phyloP scores from a whole-genome alignment of 306 rosid species.

The Vicia faba region DNA sequence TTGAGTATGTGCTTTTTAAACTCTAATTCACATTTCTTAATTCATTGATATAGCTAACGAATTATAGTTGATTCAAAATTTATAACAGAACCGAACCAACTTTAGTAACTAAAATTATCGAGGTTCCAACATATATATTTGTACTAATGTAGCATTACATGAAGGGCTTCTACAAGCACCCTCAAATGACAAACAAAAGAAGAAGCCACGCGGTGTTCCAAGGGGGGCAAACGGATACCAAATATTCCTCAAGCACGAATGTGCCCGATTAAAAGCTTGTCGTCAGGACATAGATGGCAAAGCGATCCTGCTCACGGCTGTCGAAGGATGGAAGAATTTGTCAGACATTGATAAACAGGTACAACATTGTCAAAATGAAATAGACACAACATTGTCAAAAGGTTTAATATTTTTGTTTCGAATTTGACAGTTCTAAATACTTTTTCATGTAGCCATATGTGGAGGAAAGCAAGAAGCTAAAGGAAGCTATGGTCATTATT shows the following conservation, averaged over 20 bases:
- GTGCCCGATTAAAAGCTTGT: slow-evolving; percentile 42
- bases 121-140: too few species aligned
- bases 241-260: slow-evolving; percentile 50
- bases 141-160: neutral
- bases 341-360: slow-evolving; percentile 47
- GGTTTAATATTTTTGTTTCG: neutral
- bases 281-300: neutral
- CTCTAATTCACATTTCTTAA: too few species aligned
- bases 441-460: slow-evolving; percentile 43
- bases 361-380: neutral
- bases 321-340: slow-evolving; percentile 45
- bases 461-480: slow-evolving; percentile 45
- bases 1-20: too few species aligned
- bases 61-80: too few species aligned
- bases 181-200: slow-evolving; percentile 28
- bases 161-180: slow-evolving; percentile 19
- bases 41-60: too few species aligned
- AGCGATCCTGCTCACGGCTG: slow-evolving; percentile 21
- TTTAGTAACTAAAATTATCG: too few species aligned
- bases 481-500: slow-evolving; percentile 23
- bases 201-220: slow-evolving; percentile 34
- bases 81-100: too few species aligned
- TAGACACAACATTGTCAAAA: neutral
- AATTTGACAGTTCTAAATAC: neutral
- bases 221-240: slow-evolving; percentile 37